Conservation (phyloP, 129 eudicot species). For the Chrysanthemum makinoi region DNA sequence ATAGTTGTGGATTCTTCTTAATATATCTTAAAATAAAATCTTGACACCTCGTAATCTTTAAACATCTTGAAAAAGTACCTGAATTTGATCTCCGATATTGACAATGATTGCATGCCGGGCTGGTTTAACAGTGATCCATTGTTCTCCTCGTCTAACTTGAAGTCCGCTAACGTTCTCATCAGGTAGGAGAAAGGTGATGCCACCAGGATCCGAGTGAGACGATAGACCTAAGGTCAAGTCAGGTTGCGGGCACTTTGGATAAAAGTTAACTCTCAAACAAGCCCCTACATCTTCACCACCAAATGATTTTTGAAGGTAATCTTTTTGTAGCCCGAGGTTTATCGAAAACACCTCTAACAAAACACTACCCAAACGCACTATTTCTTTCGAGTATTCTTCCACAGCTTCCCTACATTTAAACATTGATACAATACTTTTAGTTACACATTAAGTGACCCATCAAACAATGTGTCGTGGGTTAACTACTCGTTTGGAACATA, state of each 20-base stretch:
- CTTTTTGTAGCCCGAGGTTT: conserved; percentile 56
- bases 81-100: conserved; percentile 92
- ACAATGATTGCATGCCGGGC: conserved; percentile 72
- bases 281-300: conserved; percentile 84
- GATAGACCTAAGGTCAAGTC: conserved; percentile 79
- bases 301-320: conserved; percentile 62
- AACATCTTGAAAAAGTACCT: conserved; percentile 40
- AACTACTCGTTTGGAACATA: no score
- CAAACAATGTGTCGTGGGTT: not conserved
- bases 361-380: conserved; percentile 54
- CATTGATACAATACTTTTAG: not conserved
- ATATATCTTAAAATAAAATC: no score
- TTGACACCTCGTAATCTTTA: not conserved
- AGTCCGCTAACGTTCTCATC: conserved; percentile 80
- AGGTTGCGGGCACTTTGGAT: conserved; percentile 92
- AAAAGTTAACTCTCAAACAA: conserved; percentile 73
- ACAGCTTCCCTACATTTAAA: conserved; percentile 53
- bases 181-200: conserved; percentile 75
- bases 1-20: no score
- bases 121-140: conserved; percentile 82
- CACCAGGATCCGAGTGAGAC: conserved; percentile 92
- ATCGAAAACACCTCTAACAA: conserved; percentile 51
- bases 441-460: no score
- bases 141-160: conserved; percentile 51
- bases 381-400: conserved; percentile 57